Base-by-base conservation (phyloP, 139 green algal genomes). In the Penium margaritaceum region DNA sequence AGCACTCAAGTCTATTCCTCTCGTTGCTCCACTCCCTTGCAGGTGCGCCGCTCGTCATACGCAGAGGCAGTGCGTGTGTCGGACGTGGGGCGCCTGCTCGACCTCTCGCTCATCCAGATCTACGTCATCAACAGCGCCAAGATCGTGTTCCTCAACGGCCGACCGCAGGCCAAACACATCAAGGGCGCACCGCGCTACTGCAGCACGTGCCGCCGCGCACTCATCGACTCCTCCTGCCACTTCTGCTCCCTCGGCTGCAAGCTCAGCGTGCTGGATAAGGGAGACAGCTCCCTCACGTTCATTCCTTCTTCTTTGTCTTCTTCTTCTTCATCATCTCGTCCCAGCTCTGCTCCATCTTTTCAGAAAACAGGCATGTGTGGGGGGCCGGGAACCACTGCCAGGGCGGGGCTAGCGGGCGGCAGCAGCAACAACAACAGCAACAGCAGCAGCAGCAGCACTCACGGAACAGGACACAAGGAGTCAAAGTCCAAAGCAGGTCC, bases 101-200 rank as follows among this genome's bases (percentile, higher is more conserved):
- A 95, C 68, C 78, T 89, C 3, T 37, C 41, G 0, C 81, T 76
- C 32, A 86, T 95, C 47, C 90, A 95, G 78, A 78, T 87, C 12
- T 94, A 94, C 79, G 83, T 90, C 29, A 94, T 94, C 81, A 94
- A 94, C 72, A 82, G 82, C 44, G 81, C 85, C 19, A 83, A 85
- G 72, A 91, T 95, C 44, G 64, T 94, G 15, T 95, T 95, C 78
- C 82, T 95, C 27, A 84, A 84, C 1, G 68, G 85, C 24, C 81
- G 89, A 1, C 89, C 89, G 33, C 89, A 95, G 39, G n/a, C 67
- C 1, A 24, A 29, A 0, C 70, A 58, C 15, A 46, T 44, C 5
- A 80, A 80, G 27, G 53, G 67, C 37, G 47, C 67, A 21, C 46
- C 67, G 24, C 63, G 75, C 68, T 36, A 29, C 32, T 80, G 73